Evolutionary conservation across 192 early-diverging fungal species (phyloP).

Genomic region (Chytriomyces sp.): DNA sequence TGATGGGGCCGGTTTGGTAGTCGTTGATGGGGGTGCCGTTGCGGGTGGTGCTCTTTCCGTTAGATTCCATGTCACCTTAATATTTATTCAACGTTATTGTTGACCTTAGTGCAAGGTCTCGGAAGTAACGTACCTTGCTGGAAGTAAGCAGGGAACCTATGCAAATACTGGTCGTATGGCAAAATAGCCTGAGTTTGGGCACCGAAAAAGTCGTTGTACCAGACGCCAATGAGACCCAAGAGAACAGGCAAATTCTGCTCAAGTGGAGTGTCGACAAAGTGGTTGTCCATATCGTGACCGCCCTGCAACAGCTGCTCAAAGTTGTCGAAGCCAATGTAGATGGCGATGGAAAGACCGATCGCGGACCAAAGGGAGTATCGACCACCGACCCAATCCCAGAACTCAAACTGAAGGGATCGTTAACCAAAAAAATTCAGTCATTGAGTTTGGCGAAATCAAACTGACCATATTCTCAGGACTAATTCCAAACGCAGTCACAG

Average conservation of each 20-base stretch:
- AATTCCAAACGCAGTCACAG: conserved; percentile 91
- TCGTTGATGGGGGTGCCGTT: conserved; percentile 72
- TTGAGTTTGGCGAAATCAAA: conserved; percentile 99
- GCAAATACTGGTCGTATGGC: conserved; percentile 99
- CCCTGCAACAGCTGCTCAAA: conserved; percentile 88
- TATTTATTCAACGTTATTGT: neutral
- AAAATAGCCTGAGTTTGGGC: conserved; percentile 92
- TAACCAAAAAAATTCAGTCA: conserved; percentile 71
- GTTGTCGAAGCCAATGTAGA: conserved; percentile 94
- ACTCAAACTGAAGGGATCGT: conserved; percentile 16
- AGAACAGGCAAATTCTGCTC: conserved; percentile 94
- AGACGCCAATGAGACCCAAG: conserved; percentile 85
- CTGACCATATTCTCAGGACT: conserved; percentile 96
- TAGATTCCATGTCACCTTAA: conserved; percentile 98
- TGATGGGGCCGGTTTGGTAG: conserved; percentile 93
- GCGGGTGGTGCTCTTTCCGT: conserved; percentile 92
- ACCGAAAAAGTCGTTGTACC: conserved; percentile 99
- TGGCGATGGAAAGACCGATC: conserved; percentile 95
- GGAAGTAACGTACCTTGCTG: conserved; percentile 76
- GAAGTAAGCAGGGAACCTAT: conserved; percentile 98
- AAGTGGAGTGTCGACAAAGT: conserved; percentile 88
- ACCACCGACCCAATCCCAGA: conserved; percentile 71
- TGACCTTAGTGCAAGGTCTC: neutral
- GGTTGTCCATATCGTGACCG: conserved; percentile 95
- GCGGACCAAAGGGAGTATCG: conserved; percentile 99